phyloP scores from a whole-genome alignment of 257 asterid genomes.

The Eucommia ulmoides region DNA sequence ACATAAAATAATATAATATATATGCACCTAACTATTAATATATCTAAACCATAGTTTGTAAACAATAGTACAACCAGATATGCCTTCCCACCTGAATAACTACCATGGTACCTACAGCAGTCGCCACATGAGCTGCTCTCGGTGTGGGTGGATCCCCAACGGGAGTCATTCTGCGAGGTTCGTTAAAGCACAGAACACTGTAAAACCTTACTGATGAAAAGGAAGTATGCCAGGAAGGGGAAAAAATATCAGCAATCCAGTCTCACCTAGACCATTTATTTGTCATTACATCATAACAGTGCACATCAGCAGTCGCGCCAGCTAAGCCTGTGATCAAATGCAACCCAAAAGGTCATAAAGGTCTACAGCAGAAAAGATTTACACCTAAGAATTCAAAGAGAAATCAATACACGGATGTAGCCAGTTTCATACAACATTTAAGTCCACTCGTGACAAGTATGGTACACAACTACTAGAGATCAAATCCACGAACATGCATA shows the following conservation, averaged over 20 bases:
- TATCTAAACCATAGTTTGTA: no score
- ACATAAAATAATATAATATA: no score
- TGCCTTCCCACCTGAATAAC: conserved; percentile 78
- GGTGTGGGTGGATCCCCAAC: conserved; percentile 99
- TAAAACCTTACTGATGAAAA: conserved; percentile 5
- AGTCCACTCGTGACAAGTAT: no score
- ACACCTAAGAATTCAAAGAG: no score
- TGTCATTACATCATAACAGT: conserved; percentile 77
- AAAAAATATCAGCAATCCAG: background rate
- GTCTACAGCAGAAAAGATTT: no score
- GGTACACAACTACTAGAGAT: no score
- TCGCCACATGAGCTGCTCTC: conserved; percentile 98
- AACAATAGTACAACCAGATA: conserved; percentile 4
- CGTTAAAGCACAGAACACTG: conserved; percentile 8
- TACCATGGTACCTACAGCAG: conserved; percentile 99
- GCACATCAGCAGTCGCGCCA: conserved; percentile 98
- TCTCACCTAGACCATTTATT: conserved; percentile 94
- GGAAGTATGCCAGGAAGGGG: conserved; percentile 10
- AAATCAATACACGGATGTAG: no score
- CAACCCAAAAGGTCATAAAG: background rate
- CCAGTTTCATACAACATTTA: no score
- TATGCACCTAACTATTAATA: no score
- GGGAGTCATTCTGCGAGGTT: conserved; percentile 65
- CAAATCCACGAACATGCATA: no score
- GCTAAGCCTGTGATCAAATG: conserved; percentile 74